Conservation (phyloP, 495 filamentous ascomycete species). For the Penicillium bovifimosum region DNA sequence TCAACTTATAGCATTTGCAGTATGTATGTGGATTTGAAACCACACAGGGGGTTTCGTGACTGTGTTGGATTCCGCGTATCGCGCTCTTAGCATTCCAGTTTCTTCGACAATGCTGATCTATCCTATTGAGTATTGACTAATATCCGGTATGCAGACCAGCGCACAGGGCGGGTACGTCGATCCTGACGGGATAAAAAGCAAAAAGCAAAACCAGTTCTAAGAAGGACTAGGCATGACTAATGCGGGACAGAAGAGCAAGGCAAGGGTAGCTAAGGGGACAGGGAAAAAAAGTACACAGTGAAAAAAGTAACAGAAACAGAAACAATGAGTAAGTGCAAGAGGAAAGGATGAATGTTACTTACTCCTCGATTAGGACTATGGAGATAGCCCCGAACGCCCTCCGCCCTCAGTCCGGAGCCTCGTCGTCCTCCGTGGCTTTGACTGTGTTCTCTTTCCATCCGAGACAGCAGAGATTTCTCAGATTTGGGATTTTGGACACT, state of each 20-base stretch:
- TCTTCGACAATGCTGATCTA: neutral
- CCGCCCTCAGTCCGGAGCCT: conserved; percentile 3
- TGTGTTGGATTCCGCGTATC: neutral
- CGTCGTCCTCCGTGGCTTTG: neutral
- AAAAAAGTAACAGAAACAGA: too few relatives aligned
- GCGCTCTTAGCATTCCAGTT: neutral
- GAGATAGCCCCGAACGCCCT: neutral
- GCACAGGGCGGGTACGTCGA: conserved; percentile 6
- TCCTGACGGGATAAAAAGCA: neutral
- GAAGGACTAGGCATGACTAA: neutral
- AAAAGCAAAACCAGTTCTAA: neutral
- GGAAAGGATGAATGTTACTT: neutral
- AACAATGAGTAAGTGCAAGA: neutral
- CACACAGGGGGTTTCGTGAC: neutral
- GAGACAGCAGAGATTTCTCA: neutral
- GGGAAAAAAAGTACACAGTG: neutral
- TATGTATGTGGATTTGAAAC: neutral
- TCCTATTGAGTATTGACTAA: too few relatives aligned
- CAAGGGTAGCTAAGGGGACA: neutral
- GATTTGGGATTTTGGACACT: neutral
- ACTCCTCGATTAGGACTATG: neutral
- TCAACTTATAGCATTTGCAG: neutral
- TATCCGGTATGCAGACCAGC: conserved; percentile 3
- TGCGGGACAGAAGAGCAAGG: neutral
- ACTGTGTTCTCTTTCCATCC: neutral